A percentile compares a stretch with the other conserved stretches of the same genome.
Evolutionary conservation across 306 rosid genomes (phyloP).

Genomic region (Medicago arabica): DNA sequence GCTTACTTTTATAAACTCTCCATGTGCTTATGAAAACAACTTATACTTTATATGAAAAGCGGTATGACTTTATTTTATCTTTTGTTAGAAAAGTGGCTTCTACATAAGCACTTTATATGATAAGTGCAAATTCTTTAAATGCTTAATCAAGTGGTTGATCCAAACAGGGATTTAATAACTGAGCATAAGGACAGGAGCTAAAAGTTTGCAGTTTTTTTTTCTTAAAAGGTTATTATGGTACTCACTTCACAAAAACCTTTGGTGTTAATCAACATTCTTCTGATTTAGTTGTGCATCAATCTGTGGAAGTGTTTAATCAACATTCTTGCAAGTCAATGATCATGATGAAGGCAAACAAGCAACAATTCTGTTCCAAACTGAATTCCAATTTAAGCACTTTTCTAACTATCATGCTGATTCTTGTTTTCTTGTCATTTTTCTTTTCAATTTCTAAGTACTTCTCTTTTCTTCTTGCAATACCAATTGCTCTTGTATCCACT

Average conservation of each 20-base stretch:
- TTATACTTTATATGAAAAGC: too few species aligned
- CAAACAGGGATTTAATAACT: too few species aligned
- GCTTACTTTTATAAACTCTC: too few species aligned
- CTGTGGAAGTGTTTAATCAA: not conserved
- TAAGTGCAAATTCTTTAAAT: too few species aligned
- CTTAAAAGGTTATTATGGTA: conserved; percentile 42
- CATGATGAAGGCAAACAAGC: conserved; percentile 54
- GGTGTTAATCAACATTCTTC: not conserved
- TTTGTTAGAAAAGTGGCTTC: too few species aligned
- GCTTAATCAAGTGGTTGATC: too few species aligned
- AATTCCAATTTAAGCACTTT: conserved; percentile 35
- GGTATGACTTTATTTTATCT: too few species aligned
- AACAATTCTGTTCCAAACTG: conserved; percentile 31
- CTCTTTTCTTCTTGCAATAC: conserved; percentile 49
- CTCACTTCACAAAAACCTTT: not conserved
- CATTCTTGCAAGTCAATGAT: conserved; percentile 24
- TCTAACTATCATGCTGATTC: conserved; percentile 38
- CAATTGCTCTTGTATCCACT: conserved; percentile 50
- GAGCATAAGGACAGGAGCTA: not conserved
- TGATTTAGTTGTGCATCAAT: not conserved
- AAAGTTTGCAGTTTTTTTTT: conserved; percentile 32
- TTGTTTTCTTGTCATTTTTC: conserved; percentile 47
- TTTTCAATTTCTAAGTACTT: conserved; percentile 48
- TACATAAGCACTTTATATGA: too few species aligned
- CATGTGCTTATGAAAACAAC: too few species aligned